Conservation (phyloP, 345 rosid species). For the Geranium rotundifolium region DNA sequence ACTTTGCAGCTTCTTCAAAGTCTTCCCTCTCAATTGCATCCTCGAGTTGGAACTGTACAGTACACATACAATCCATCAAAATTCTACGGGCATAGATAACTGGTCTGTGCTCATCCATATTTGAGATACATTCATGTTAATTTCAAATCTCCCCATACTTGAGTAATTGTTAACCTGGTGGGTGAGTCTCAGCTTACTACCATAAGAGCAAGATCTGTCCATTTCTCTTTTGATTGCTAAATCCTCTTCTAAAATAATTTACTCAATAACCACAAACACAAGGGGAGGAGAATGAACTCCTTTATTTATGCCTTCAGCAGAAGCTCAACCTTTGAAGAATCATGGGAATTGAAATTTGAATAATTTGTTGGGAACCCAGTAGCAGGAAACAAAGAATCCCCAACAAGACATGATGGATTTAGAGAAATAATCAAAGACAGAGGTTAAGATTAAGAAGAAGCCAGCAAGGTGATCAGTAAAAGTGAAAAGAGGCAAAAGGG, state of each 20-base stretch:
- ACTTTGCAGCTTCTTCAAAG: conserved; percentile 72
- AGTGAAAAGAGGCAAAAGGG: not conserved
- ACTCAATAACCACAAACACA: not conserved
- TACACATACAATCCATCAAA: not conserved
- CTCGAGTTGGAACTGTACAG: conserved; percentile 67
- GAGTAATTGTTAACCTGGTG: too few species aligned
- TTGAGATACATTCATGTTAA: not conserved
- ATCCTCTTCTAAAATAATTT: not conserved
- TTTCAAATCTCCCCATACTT: not conserved
- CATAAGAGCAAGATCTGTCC: not conserved
- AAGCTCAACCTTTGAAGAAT: not conserved
- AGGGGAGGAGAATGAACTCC: not conserved
- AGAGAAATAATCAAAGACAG: not conserved
- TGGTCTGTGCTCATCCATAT: not conserved
- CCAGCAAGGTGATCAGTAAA: not conserved
- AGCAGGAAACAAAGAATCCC: not conserved
- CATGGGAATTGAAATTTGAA: too few species aligned
- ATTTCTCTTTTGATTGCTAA: not conserved
- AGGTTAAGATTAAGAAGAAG: not conserved
- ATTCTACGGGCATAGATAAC: not conserved
- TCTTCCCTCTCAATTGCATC: conserved; percentile 86
- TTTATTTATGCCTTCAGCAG: too few species aligned
- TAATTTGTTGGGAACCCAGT: not conserved
- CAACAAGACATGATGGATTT: not conserved
- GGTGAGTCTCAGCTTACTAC: not conserved